Evolutionary conservation across 176 grass and related monocot species (phyloP), one percentile per base, ranked within the genome.

Genomic region (Themeda triandra): DNA sequence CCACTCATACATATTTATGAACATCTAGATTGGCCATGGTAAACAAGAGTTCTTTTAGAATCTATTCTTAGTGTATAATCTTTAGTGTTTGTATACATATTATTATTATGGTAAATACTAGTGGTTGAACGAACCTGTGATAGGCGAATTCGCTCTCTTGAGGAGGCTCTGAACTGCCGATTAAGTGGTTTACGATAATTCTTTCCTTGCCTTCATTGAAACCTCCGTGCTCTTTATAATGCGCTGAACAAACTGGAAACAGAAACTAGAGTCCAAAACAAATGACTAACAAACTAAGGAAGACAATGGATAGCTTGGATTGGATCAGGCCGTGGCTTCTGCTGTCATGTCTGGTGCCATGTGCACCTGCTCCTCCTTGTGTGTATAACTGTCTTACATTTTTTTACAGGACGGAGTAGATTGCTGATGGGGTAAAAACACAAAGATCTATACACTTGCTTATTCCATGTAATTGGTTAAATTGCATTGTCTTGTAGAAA

Each of bases 401-500:
- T 79, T 64, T 78, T 65, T 31, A 65, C 25, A 13, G 6, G 29
- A 49, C 10, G 32, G 42, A 72, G 53, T 86, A 62, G 40, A 81
- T 36, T 85, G 36, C 28, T 86, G 29, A 7, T 86, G 14, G 13
- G 75, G 70, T 42, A 35, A 76, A 63, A 67, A 63, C 18, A 30
- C 35, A 62, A 80, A 27, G 66, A 15, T 27, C 9, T 51, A 51
- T 49, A 15, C 8, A 77, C 25, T 45, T 66, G 41, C 18, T 58
- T 73, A 74, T 87, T 76, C 19, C 30, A 36, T 46, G 45, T 68
- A 63, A 30, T 71, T 62, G 44, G 29, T 63, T 32, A 21, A 79
- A 75, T 33, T 37, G 11, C 72, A 23, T 77, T 66, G 46, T 83
- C 65, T 84, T 45, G 9, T 49, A 46, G 37, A 65, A 82, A n/a